A percentile compares a stretch with the other conserved stretches of the same genome.
Conservation (phyloP, 164 flowering plant genomes). For the Warburgia ugandensis region DNA sequence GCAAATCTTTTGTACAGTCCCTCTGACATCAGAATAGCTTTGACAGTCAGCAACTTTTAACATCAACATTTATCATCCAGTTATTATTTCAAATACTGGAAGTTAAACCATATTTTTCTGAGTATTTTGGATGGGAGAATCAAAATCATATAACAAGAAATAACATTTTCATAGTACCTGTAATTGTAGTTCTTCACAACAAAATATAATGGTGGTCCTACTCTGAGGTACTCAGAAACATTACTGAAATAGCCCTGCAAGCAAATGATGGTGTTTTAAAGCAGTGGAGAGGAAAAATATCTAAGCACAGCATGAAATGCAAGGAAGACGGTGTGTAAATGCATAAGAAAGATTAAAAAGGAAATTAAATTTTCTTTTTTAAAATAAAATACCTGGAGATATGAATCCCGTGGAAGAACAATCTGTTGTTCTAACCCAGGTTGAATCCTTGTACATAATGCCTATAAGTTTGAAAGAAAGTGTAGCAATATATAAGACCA, state of each 20-base stretch:
- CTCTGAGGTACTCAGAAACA: slow-evolving; percentile 75
- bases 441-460: slow-evolving; percentile 82
- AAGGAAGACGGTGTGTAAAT: too few species aligned
- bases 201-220: slow-evolving; percentile 95
- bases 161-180: slow-evolving; percentile 41
- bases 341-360: too few species aligned
- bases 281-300: too few species aligned
- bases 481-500: not conserved
- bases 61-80: too few species aligned
- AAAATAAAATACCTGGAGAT: slow-evolving; percentile 99
- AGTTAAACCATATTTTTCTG: too few species aligned
- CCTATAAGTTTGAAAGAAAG: slow-evolving; percentile 31
- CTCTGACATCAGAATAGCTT: too few species aligned
- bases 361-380: too few species aligned
- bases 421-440: slow-evolving; percentile 92
- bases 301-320: too few species aligned
- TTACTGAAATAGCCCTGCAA: slow-evolving; percentile 85
- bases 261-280: too few species aligned
- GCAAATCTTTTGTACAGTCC: too few species aligned
- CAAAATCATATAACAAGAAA: not conserved
- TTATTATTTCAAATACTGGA: too few species aligned
- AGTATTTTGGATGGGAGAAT: not conserved
- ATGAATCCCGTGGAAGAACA: slow-evolving; percentile 95
- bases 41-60: too few species aligned
- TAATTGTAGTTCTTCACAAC: slow-evolving; percentile 91